Percentiles rank a stretch among this genome's conserved stretches.
phyloP scores from a whole-genome alignment of 345 rosid species.

The Eutrema yunnanense region DNA sequence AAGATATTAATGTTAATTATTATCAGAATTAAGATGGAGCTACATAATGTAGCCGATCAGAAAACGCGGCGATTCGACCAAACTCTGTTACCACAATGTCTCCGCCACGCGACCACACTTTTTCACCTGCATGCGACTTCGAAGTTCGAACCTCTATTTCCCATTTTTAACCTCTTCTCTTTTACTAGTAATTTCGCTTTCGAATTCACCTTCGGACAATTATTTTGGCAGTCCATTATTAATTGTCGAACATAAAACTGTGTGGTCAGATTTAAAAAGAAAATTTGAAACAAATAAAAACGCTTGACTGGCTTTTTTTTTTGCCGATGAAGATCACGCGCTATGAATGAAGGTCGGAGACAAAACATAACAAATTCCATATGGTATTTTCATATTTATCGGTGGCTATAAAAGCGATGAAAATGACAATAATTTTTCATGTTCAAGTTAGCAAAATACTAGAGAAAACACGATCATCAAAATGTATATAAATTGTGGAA shows the following conservation, averaged over 20 bases:
- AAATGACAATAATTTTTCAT: neutral
- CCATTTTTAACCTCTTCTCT: constrained; percentile 13
- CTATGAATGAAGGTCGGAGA: neutral
- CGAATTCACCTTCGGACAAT: constrained; percentile 3
- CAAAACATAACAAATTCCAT: too few relatives aligned
- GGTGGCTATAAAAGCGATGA: neutral
- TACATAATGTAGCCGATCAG: constrained; percentile 1
- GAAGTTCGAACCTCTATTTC: neutral
- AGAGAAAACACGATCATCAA: neutral
- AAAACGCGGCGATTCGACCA: constrained; percentile 90
- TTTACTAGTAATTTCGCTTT: neutral
- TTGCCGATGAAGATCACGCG: constrained; percentile 19
- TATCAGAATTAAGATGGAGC: neutral
- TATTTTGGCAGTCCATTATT: neutral
- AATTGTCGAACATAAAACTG: neutral
- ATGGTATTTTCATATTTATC: too few relatives aligned
- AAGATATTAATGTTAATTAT: neutral
- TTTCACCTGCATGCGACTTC: constrained; percentile 43
- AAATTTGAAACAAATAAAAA: neutral
- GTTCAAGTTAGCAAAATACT: neutral
- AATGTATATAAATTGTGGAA: neutral
- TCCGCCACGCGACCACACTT: constrained; percentile 51
- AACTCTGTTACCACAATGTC: constrained; percentile 50
- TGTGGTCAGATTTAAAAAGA: neutral
- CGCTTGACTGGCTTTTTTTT: neutral